Base-by-base conservation (phyloP, 768 basidiomycete species). In the Mycena belliarum region DNA sequence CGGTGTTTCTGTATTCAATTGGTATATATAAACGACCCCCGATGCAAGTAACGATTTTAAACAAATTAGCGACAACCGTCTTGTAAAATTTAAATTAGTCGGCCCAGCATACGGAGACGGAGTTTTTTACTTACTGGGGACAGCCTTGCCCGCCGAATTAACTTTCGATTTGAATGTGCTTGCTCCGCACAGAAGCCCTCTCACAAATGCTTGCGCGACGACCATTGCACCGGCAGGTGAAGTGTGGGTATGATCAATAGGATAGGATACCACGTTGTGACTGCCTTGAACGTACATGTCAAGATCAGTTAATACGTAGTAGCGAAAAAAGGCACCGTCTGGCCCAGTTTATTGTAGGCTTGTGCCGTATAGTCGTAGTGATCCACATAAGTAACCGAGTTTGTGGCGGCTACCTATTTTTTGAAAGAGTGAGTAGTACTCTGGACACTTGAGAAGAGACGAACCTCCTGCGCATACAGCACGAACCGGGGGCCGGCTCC, bases 231-330 rank as follows among this genome's bases (percentile, higher is more conserved):
- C 81, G 16, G 73, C 68, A 4, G 74, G 66, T 10, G 69, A 69
- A 1, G 79, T 82, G 61, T 82, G 80, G 4, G 77, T 79, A 57
- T 80, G 77, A 48, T 82, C 80, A 47, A 73, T 66, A 7, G 79
- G 80, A 58, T 72, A 82, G 55, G 65, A 82, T 2, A 75, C 69
- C n/a, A n/a, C n/a, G n/a, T n/a, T 25, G 69, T 48, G 16, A 59
- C 58, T 2, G 58, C 43, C 52, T 49, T 42, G 6, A 14, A 14
- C 70, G 20, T 6, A 35, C 11, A 32, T 21, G 25, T 45, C 14
- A 74, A 70, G n/a, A 65, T 61, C 21, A 42, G n/a, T n/a, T n/a
- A 15, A 24, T 16, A 51, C 28, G 25, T 14, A 35, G 9, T 14
- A 4, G 26, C 48, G 18, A 42, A 12, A 32, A 33, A 35, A 25